Base-by-base conservation (phyloP, 352 stramenopile genomes). In the Phytophthora lateralis region DNA sequence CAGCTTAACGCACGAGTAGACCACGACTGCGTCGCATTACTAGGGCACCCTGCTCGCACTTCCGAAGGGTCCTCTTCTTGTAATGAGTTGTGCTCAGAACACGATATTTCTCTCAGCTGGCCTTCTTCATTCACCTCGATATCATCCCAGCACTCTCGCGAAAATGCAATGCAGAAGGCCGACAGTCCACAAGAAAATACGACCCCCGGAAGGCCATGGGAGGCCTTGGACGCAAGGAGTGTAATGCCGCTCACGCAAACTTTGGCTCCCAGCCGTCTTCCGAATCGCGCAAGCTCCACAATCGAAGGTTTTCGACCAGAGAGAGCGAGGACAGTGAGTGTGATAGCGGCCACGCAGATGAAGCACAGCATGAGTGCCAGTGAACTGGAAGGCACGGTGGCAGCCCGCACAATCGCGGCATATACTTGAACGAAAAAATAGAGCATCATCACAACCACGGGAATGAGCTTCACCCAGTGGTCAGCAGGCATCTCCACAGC, bases 381-480 rank as follows among this genome's bases (percentile, higher is more conserved):
- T 7, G 70, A 80, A 4, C 63, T 73, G 9, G 72, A 71, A 4
- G 80, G 83, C 8, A 76, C 65, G 5, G 73, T 73, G 17, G 66
- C 63, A 34, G 80, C 55, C 35, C 85, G 68, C 14, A 75, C 68
- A 42, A 88, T 62, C 6, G 75, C 66, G 0, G 71, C 79, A 47
- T 81, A 78, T 7, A 89, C 71, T 73, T 84, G 82, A n/a, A 61
- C 67, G 39, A 68, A 59, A 44, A 89, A 88, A 41, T 82, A 90
- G 9, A 83, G 42, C 59, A 88, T 73, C 75, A 89, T 89, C 17
- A 85, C 77, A 8, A 81, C 62, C 24, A 87, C 48, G 3, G 85
- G 83, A 27, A 87, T 63, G 10, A 93, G 45, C 58, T 95, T 95
- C 37, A 93, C 75, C 83, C 82, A 95, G 63, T 95, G 80, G 29